Base-by-base conservation (phyloP, 2,329 filamentous ascomycete genomes). In the Trichophyton simii region DNA sequence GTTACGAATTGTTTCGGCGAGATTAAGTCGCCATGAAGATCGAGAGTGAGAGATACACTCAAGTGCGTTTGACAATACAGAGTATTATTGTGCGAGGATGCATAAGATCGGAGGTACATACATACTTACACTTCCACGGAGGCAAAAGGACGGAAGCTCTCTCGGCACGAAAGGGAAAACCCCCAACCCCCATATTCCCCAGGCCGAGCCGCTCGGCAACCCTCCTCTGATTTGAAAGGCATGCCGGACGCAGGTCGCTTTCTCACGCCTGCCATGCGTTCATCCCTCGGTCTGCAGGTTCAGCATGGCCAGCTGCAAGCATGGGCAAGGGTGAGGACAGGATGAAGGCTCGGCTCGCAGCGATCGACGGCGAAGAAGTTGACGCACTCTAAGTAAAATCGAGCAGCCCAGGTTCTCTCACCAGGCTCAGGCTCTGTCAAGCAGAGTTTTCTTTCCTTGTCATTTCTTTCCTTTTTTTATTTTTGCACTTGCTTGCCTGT, bases 291-390 rank as follows among this genome's bases (percentile, higher is more conserved):
- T 22, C 50, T 54, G 50, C 50, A 54, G 50, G 50, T 34, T 54
- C 22, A 25, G 50, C 50, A 54, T 31, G 28, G 50, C 50, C 15
- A 54, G 22, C 50, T 48, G 44, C 44, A 48, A 7, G 28, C 25
- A 18, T 44, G 3, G 50, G 22, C 22, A 54, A 34, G 50, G 50
- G 13, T 54, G 25, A 54, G 7, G 25, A 31, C 50, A 54, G 22
- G 48, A 31, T 34, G 50, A 54, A 54, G 50, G 50, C 50, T 54
- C 50, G 50, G 50, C 50, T 54, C 50, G 50, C 50, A 54, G 50
- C 50, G 50, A 54, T 54, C 50, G 50, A 54, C 50, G n/a, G 50
- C 50, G 50, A 54, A 54, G 50, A 38, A 44, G 50, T 22, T 13
- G 18, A 13, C 20, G 4, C 22, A 22, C 28, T 7, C 44, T 48